Evolutionary conservation across 1,284 basidiomycete species (phyloP).

Genomic region (Ustilago loliicola): DNA sequence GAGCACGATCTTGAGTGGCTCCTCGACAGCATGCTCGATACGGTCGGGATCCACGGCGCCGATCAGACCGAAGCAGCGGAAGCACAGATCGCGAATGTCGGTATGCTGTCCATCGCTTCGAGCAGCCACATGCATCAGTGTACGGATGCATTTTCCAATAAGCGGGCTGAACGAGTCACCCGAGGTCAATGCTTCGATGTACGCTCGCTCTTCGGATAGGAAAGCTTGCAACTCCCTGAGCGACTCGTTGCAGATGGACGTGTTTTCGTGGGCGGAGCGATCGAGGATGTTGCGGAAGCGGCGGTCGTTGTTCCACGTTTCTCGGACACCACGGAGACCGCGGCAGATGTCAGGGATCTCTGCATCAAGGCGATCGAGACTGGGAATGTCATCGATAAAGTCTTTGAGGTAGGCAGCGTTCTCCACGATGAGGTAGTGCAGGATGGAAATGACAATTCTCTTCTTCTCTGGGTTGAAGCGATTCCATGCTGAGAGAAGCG

Average conservation of each 20-base stretch:
- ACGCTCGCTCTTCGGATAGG: slow-evolving; percentile 50
- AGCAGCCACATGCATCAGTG: slow-evolving; percentile 80
- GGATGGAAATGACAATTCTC: slow-evolving; percentile 76
- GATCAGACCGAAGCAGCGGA: slow-evolving; percentile 92
- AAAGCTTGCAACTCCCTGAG: slow-evolving; percentile 80
- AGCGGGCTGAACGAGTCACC: slow-evolving; percentile 82
- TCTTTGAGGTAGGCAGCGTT: slow-evolving; percentile 73
- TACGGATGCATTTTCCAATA: slow-evolving; percentile 79
- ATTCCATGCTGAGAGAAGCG: slow-evolving; percentile 84
- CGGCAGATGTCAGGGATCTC: slow-evolving; percentile 67
- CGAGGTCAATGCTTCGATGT: slow-evolving; percentile 54
- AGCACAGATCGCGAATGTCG: slow-evolving; percentile 76
- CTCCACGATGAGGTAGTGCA: slow-evolving; percentile 81
- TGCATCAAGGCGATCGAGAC: slow-evolving; percentile 73
- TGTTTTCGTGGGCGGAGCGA: slow-evolving; percentile 83
- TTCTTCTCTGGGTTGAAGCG: slow-evolving; percentile 76
- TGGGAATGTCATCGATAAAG: slow-evolving; percentile 76
- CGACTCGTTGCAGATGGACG: slow-evolving; percentile 82
- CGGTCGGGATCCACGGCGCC: slow-evolving; percentile 97
- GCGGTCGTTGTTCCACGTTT: slow-evolving; percentile 73
- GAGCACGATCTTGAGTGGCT: slow-evolving; percentile 80
- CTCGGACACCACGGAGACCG: slow-evolving; percentile 56
- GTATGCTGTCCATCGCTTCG: slow-evolving; percentile 77
- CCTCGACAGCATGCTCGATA: slow-evolving; percentile 78
- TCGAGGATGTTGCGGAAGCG: slow-evolving; percentile 79